Conservation (phyloP, 192 early-diverging fungal species). For the Podochytrium sp. region DNA sequence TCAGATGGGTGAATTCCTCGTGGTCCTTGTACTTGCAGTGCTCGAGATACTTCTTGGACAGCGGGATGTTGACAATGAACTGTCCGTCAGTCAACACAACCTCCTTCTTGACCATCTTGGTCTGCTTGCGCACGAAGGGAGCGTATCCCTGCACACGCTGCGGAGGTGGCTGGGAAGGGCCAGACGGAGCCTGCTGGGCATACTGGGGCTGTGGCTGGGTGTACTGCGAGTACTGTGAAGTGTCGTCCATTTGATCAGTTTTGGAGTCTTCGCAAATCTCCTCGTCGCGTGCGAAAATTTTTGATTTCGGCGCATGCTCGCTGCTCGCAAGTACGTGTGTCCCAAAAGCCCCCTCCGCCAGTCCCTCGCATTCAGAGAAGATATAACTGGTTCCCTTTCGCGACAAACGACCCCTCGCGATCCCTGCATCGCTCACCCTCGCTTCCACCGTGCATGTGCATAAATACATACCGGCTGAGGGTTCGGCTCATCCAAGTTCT, state of each 20-base stretch:
- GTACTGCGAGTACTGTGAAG: not conserved
- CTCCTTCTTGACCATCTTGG: slow-evolving; percentile 20
- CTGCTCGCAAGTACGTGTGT: too few relatives aligned
- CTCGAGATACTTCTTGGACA: slow-evolving; percentile 43
- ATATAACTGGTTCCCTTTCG: too few relatives aligned
- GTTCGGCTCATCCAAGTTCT: too few relatives aligned
- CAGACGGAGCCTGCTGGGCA: not conserved
- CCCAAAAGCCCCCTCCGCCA: too few relatives aligned
- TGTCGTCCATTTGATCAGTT: not conserved
- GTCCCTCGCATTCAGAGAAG: too few relatives aligned
- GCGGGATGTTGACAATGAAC: slow-evolving; percentile 46
- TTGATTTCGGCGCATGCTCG: too few relatives aligned
- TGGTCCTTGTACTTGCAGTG: slow-evolving; percentile 48
- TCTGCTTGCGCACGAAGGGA: slow-evolving; percentile 8
- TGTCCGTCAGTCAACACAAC: slow-evolving; percentile 30
- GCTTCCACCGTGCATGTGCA: too few relatives aligned
- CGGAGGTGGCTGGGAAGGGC: not conserved
- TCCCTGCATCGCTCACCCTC: too few relatives aligned
- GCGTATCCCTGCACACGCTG: not conserved
- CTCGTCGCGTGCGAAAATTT: too few relatives aligned
- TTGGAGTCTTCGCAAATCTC: too few relatives aligned
- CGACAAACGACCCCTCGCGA: too few relatives aligned
- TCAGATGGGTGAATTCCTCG: slow-evolving; percentile 73
- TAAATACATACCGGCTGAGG: too few relatives aligned
- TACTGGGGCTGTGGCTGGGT: not conserved